Evolutionary conservation across 2,329 filamentous ascomycete species (phyloP), one percentile per base, ranked within the genome.

Genomic region (Exutisphaerella laricina): DNA sequence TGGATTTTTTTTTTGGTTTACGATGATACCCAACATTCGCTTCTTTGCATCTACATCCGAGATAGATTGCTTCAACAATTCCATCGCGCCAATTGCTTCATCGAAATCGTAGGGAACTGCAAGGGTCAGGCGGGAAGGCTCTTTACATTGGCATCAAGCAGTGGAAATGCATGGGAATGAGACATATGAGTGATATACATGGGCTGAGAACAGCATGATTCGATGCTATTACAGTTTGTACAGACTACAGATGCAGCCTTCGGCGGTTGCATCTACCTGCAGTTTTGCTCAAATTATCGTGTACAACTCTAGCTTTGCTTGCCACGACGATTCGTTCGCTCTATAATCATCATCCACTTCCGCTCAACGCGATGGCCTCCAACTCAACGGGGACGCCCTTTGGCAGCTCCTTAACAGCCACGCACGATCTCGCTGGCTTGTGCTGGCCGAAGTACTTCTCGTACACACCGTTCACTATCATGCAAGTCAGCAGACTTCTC

Each of bases 361-460:
- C 44, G 39, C 46, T 50, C 39, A 79, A 66, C 49, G 88, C 88
- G 71, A 92, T 84, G 64, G 81, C 85, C 75, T 95, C 88, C 63
- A 95, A 92, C 75, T 94, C 88, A 17, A 95, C 81, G 47, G 88
- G 82, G 30, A 88, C 88, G 43, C 82, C 81, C 75, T 89, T 88
- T 48, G 88, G 88, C 52, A 95, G 76, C 57, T 85, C 80, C 75
- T 92, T 89, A 53, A 94, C 89, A 4, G 88, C 88, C 41, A 95
- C 87, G 63, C 88, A 95, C 70, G 83, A 88, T 56, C 87, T 78
- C n/a, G 86, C 84, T 14, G 88, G 88, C 77, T 88, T 89, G 70
- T 87, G 82, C 47, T 75, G 57, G 43, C 50, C 50, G 68, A 86
- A 89, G 75, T 82, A 88, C 69, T 88, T 82, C 66, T 82, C 83